These are phyloP conservation scores for Torulaspora indica DNA, from an alignment of 805 yeast genomes.

Conservation along the genomic window DNA sequence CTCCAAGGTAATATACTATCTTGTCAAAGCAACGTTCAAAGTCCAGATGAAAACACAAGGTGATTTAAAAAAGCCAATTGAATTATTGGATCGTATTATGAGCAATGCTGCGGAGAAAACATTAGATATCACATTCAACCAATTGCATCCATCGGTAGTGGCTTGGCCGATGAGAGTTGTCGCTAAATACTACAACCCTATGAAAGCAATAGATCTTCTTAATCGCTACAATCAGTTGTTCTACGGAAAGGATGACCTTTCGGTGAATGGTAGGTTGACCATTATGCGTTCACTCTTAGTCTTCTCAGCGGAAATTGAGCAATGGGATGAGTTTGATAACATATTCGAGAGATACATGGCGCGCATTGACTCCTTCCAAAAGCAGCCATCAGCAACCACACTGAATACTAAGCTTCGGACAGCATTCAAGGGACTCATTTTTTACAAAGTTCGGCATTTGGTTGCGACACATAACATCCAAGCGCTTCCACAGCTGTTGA, in stretches of 20 bases:
- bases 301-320: slow-evolving; percentile 32
- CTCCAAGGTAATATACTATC: slow-evolving; percentile 30
- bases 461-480: slow-evolving; percentile 14
- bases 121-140: slow-evolving; percentile 20
- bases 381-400: slow-evolving; percentile 23
- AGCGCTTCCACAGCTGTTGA: slow-evolving; percentile 21
- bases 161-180: slow-evolving; percentile 37
- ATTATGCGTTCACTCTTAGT: slow-evolving; percentile 34
- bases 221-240: slow-evolving; percentile 31
- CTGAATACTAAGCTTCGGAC: slow-evolving; percentile 20
- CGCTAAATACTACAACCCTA: slow-evolving; percentile 32
- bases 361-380: slow-evolving; percentile 19
- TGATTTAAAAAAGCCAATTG: slow-evolving; percentile 30
- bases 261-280: slow-evolving; percentile 27
- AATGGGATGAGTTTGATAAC: slow-evolving; percentile 32
- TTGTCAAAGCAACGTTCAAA: slow-evolving; percentile 34
- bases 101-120: slow-evolving; percentile 24
- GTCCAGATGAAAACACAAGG: slow-evolving; percentile 27
- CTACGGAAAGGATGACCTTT: slow-evolving; percentile 23
- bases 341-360: slow-evolving; percentile 21
- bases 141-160: slow-evolving; percentile 35
- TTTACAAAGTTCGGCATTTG: slow-evolving; percentile 24
- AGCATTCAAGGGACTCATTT: slow-evolving; percentile 23
- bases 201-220: slow-evolving; percentile 34
- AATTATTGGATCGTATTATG: slow-evolving; percentile 33